phyloP scores from a whole-genome alignment of 1,284 basidiomycete genomes.

The Trichosporon sp. region DNA sequence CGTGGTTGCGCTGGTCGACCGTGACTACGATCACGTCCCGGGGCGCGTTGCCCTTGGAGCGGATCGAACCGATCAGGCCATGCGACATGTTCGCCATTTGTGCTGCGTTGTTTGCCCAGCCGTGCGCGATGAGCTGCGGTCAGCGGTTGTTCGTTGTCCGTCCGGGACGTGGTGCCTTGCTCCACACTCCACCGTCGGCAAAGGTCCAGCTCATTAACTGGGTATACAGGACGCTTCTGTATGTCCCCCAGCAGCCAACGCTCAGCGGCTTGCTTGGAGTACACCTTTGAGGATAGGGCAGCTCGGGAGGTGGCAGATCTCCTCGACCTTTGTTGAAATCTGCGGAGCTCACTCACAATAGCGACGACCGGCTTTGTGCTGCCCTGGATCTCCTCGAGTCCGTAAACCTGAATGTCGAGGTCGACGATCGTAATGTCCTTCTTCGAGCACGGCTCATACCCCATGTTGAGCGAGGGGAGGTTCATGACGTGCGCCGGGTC shows the following conservation, averaged over 20 bases:
- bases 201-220: no score
- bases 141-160: neutral
- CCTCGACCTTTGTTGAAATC: no score
- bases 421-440: conserved; percentile 40
- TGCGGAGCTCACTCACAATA: conserved; percentile 37
- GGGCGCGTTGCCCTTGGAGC: conserved; percentile 25
- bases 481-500: conserved; percentile 36
- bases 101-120: conserved; percentile 32
- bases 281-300: no score
- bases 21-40: conserved; percentile 54
- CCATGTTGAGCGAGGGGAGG: conserved; percentile 42
- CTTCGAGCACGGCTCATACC: conserved; percentile 31
- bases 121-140: conserved; percentile 31
- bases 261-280: no score
- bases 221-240: no score
- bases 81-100: conserved; percentile 45
- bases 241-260: no score
- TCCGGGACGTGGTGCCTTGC: no score
- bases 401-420: conserved; percentile 45
- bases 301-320: no score
- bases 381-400: conserved; percentile 45
- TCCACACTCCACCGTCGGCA: no score
- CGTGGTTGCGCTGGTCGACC: conserved; percentile 75
- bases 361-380: conserved; percentile 38
- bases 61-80: conserved; percentile 45